Percentiles rank a stretch among this genome's conserved stretches.
These are phyloP conservation scores for Hibiscus trionum DNA, from an alignment of 345 rosid species.

Conservation along the genomic window DNA sequence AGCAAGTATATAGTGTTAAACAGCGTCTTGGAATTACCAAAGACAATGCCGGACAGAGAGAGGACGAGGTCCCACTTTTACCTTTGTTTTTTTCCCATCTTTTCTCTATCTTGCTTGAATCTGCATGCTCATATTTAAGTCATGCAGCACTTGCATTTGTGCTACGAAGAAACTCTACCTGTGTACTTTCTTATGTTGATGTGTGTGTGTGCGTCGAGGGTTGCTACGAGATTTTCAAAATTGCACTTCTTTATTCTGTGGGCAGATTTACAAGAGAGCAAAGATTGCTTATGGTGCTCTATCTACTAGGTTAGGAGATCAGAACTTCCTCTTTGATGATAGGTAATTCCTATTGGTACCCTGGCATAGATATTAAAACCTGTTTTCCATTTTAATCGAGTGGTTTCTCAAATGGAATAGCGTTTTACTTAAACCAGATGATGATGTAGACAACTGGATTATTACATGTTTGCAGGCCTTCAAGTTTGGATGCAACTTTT, in stretches of 20 bases:
- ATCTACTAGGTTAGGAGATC: constrained; percentile 72
- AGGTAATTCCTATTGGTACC: constrained; percentile 36
- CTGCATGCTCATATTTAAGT: neutral
- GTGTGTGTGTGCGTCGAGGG: neutral
- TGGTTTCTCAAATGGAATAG: neutral
- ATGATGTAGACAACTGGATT: neutral
- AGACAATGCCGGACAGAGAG: constrained; percentile 55
- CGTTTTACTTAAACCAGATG: neutral
- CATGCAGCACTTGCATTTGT: neutral
- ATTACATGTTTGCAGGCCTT: constrained; percentile 47
- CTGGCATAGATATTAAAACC: constrained; percentile 2
- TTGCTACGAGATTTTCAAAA: neutral
- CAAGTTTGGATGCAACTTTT: constrained; percentile 80
- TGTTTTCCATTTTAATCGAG: neutral
- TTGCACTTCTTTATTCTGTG: constrained; percentile 2
- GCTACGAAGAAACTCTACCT: neutral
- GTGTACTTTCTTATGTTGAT: neutral
- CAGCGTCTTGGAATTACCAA: constrained; percentile 70
- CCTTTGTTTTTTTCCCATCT: neutral
- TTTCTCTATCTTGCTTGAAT: neutral
- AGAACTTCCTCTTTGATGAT: constrained; percentile 59
- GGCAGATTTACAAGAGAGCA: constrained; percentile 73
- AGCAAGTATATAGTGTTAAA: constrained; percentile 51
- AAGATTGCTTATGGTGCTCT: constrained; percentile 66
- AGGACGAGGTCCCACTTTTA: constrained; percentile 51